Evolutionary conservation across 2,329 filamentous ascomycete genomes (phyloP), one percentile per base, ranked within the genome.

Genomic region (Cordyceps cicadae): DNA sequence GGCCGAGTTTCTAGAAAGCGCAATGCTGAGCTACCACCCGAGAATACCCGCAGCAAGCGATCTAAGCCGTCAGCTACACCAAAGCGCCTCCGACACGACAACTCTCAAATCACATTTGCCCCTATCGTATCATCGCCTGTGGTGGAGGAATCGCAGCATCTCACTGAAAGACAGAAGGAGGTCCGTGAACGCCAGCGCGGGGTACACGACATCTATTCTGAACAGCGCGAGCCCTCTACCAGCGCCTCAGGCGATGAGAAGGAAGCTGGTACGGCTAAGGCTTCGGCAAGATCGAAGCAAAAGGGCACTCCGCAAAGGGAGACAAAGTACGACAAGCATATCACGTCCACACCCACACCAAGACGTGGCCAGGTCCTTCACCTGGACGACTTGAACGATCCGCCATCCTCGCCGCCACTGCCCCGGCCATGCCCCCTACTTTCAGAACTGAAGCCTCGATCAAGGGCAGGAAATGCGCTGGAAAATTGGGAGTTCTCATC

Each of bases 101-200:
- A 95, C 71, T 95, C 90, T 0, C 91, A 95, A 68, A 81, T 95
- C 29, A 81, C 89, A 49, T 94, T 94, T 67, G 84, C 87, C 3
- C 76, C 84, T 0, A 87, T 93, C 52, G 81, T 83, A 34, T 84
- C 86, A 0, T 71, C 80, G 3, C 74, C 79, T 5, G 72, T 75
- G 15, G 74, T 71, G 0, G 69, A 80, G 2, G 86, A 90, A 60
- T 90, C 88, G 0, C 90, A 94, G 66, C 74, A 86, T 19, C 76
- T 96, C 54, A 96, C 91, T 0, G 89, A 92, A 41, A 83, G 85
- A 49, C 91, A 96, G 70, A 87, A 81, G 67, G 90, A 96, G 67
- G 85, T 93, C 48, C 83, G 86, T 51, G 85, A 90, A 66, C 81
- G 87, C 54, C 90, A 95, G 69, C 80, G 80, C 51, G 85, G 88